Conservation (phyloP, 176 grass and related monocot species). For the Carex kokanica region DNA sequence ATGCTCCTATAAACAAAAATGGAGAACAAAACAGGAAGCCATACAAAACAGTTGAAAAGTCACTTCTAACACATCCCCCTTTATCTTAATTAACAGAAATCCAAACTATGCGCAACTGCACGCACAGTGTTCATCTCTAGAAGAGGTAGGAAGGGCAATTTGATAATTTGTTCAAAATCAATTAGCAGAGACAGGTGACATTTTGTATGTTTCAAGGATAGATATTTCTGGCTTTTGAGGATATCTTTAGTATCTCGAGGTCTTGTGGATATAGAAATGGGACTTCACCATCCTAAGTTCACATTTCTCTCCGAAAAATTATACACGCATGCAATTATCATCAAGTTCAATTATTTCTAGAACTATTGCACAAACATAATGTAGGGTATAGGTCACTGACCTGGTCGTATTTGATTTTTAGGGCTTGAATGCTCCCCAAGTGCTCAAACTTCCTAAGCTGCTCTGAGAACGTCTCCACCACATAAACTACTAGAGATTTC, state of each 20-base stretch:
- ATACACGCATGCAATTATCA: background rate
- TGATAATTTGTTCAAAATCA: background rate
- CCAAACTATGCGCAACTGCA: background rate
- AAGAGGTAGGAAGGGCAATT: background rate
- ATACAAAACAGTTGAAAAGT: background rate
- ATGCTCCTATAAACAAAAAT: background rate
- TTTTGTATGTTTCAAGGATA: background rate
- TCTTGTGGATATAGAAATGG: background rate
- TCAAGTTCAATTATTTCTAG: background rate
- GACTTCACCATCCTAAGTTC: background rate
- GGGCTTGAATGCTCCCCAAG: conserved; percentile 50
- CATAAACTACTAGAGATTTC: conserved; percentile 55
- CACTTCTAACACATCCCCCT: background rate
- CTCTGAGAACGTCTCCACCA: conserved; percentile 52
- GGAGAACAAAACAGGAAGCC: conserved; percentile 17
- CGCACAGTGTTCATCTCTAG: background rate
- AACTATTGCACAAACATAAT: conserved; percentile 5
- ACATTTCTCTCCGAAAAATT: background rate
- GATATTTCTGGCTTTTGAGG: background rate
- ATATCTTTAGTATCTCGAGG: background rate
- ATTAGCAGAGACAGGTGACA: background rate
- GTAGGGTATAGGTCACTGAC: conserved; percentile 31
- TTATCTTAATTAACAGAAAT: background rate
- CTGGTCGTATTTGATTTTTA: conserved; percentile 74
- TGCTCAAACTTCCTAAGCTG: conserved; percentile 59